Percentiles rank a stretch among this genome's conserved stretches.
These are phyloP conservation scores for Barnettozyma pratensis DNA, from an alignment of 805 yeast genomes.

Conservation along the genomic window DNA sequence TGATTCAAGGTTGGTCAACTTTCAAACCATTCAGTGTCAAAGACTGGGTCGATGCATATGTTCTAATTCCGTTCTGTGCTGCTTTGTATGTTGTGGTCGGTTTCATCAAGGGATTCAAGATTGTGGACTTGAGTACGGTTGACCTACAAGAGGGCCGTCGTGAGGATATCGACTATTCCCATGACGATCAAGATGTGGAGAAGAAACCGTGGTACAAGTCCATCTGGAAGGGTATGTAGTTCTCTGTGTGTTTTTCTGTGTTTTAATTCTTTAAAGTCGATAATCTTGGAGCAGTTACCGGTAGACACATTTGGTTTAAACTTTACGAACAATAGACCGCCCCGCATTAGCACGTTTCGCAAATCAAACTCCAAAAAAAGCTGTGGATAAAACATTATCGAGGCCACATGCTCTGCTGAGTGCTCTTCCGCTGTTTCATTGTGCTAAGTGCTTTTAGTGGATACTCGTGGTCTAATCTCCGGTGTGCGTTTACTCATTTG, in stretches of 20 bases:
- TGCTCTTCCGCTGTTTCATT: no score
- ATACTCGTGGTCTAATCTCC: background rate
- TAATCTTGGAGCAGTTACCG: no score
- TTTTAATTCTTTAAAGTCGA: no score
- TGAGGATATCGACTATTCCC: constrained; percentile 26
- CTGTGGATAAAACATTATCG: no score
- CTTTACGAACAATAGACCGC: no score
- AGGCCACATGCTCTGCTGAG: no score
- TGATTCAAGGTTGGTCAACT: constrained; percentile 47
- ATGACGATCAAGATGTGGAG: background rate
- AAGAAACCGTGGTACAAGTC: constrained; percentile 12
- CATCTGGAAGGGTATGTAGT: constrained; percentile 6
- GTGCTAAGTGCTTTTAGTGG: no score
- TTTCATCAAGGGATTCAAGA: constrained; percentile 35
- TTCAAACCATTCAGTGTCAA: constrained; percentile 45
- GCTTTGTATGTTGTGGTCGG: constrained; percentile 34
- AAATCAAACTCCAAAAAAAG: no score
- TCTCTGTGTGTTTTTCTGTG: no score
- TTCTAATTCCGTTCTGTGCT: constrained; percentile 54
- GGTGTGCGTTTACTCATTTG: background rate
- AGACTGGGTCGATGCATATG: constrained; percentile 55
- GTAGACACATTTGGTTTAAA: no score
- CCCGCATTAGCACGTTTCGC: no score
- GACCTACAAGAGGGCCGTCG: constrained; percentile 51
- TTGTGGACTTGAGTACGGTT: constrained; percentile 38